Evolutionary conservation across 768 basidiomycete genomes (phyloP), one percentile per base, ranked within the genome.

Genomic region (Fibroporia radiculosa): DNA sequence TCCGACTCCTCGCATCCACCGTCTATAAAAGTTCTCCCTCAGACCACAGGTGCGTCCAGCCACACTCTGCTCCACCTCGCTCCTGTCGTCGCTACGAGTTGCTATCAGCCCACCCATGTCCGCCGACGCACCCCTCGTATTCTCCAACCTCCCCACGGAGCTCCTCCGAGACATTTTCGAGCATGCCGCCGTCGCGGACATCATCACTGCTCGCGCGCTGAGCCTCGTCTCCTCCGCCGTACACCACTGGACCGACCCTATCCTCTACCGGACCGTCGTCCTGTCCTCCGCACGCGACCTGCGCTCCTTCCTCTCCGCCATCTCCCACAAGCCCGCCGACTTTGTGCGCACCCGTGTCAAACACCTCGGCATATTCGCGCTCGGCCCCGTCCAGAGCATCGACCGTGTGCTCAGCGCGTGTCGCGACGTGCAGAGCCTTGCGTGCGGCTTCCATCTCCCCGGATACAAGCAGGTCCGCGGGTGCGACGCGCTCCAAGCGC

Each of bases 231-330:
- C 65, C 20, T 59, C 59, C 40, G 53, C 57, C 26, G 55, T 62
- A n/a, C 58, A 56, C 35, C 49, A 44, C 13, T 64, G 64, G 59
- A 60, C 60, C 22, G 62, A 65, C 31, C 65, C 62, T 19, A 46
- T 62, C 25, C 57, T 69, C 27, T 67, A 66, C 54, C 55, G 62
- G 42, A 67, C 67, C 43, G 66, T 69, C 45, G 52, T 60, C 29
- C 64, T 69, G 26, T 48, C 56, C 25, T 55, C 64, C 43, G 45
- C 64, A 3, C 61, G 56, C 32, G 43, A 57, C 18, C 54, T 68
- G 31, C 51, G 53, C 14, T 44, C 61, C 4, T 68, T 68, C 53
- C 43, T 57, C 23, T 40, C 54, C 28, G 51, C 64, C 10, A 53
- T 62, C 42, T 27, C 57, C 8, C 39, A 44, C 45, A 62, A 62